Conservation (phyloP, 257 asterid genomes). For the Solanum sitiens region DNA sequence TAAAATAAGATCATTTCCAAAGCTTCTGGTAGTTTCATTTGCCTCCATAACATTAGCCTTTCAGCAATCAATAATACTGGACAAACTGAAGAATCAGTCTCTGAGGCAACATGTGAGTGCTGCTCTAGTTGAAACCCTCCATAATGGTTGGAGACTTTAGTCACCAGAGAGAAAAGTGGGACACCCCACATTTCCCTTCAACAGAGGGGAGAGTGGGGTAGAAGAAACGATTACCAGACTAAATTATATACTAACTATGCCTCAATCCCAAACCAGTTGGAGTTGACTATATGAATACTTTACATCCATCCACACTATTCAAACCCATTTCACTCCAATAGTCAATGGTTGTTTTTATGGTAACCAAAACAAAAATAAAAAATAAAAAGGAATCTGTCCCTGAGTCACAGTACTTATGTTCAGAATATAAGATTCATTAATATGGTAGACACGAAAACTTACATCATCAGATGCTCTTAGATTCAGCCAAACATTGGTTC, state of each 20-base stretch:
- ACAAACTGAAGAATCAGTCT: not conserved
- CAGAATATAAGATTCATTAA: not conserved
- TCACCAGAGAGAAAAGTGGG: not conserved
- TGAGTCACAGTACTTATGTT: not conserved
- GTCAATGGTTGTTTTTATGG: not conserved
- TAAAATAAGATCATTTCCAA: not conserved
- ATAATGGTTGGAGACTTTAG: not conserved
- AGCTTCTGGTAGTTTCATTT: not conserved
- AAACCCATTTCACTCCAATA: not conserved
- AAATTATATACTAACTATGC: not conserved
- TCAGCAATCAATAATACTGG: not conserved
- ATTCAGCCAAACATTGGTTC: constrained; percentile 92
- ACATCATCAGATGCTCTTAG: constrained; percentile 75
- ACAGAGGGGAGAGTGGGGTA: not conserved
- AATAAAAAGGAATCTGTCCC: not conserved
- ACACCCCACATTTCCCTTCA: not conserved
- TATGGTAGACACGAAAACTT: constrained; percentile 18
- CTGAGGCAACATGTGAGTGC: not conserved
- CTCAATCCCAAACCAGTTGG: not conserved
- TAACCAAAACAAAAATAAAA: not conserved
- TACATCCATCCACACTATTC: not conserved
- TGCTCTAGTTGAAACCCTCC: not conserved
- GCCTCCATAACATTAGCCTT: not conserved
- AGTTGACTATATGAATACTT: not conserved
- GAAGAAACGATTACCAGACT: not conserved